Evolutionary conservation across 2,329 filamentous ascomycete genomes (phyloP), one percentile per base, ranked within the genome.

Genomic region (Cercospora brassicicola): DNA sequence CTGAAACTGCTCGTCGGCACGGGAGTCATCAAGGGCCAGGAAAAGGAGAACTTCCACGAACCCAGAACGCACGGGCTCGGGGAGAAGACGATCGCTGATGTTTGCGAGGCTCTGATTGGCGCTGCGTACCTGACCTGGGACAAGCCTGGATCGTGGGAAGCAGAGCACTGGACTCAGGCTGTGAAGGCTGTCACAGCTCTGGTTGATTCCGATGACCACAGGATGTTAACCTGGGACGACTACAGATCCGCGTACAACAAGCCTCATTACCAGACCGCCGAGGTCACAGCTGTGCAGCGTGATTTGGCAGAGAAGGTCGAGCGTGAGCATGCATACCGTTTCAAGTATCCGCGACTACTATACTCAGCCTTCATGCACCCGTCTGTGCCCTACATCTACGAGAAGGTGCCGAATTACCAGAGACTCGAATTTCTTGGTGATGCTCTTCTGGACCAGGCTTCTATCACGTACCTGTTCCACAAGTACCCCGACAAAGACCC

Each of bases 31-130:
- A 77, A 75, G 59, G 75, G 76, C 26, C 71, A 75, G 55, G 87
- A 84, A 68, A 84, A 81, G 66, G 83, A 73, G 31, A 73, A 70
- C 48, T 71, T 64, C 23, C 72, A 73, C 45, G 79, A 82, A 10
- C 82, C 81, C 28, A 79, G 82, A 5, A 85, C 81, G 9, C 94
- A 97, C 76, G 82, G 81, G 0, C 85, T 99, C 1, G 90, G 89
- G 0, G 91, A 97, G 79, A 99, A 99, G 82, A 78, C 78, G 0
- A 78, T 79, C 56, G 94, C 95, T 3, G 95, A 98, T 79, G 93
- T 98, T 0, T 97, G 92, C 69, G 95, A 98, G 78, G 94, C 95
- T 0, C 81, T 97, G 66, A 98, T 99, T 59, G 95, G 94, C 5
- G 95, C 94, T 2, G 90, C 94, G 0, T 83, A 88, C 60, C 89